Conservation (phyloP, 2,329 filamentous ascomycete species). For the Apiospora marii region DNA sequence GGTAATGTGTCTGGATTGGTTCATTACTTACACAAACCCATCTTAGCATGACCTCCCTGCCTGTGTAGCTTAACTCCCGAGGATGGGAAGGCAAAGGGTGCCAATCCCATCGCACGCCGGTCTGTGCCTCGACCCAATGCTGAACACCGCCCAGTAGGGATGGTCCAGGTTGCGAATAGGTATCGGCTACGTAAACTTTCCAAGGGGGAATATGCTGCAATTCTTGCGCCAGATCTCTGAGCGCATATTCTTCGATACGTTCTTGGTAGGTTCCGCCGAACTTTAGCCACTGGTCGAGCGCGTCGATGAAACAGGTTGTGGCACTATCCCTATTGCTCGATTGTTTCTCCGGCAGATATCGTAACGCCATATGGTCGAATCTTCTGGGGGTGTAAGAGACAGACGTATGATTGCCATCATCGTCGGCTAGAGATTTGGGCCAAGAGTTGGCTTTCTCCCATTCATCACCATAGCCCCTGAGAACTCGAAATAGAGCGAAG, state of each 20-base stretch:
- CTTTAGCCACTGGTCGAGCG: not conserved
- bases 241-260: not conserved
- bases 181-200: not conserved
- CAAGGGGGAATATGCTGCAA: not conserved
- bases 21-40: not conserved
- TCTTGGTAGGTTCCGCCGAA: not conserved
- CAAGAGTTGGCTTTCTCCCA: too few species aligned
- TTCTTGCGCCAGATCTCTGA: not conserved
- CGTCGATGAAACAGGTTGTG: not conserved
- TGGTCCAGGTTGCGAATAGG: not conserved
- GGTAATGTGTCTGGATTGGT: not conserved
- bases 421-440: too few species aligned
- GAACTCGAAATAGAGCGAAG: not conserved
- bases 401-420: not conserved
- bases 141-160: not conserved
- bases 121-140: not conserved
- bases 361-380: too few species aligned
- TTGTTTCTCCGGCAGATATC: too few species aligned
- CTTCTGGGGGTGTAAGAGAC: not conserved
- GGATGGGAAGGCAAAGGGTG: not conserved
- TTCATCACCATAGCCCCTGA: too few species aligned
- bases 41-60: not conserved
- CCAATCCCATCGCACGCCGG: not conserved
- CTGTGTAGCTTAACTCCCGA: not conserved
- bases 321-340: not conserved